Evolutionary conservation across 2,329 filamentous ascomycete genomes (phyloP).

Genomic region (Aspergillus sp.): DNA sequence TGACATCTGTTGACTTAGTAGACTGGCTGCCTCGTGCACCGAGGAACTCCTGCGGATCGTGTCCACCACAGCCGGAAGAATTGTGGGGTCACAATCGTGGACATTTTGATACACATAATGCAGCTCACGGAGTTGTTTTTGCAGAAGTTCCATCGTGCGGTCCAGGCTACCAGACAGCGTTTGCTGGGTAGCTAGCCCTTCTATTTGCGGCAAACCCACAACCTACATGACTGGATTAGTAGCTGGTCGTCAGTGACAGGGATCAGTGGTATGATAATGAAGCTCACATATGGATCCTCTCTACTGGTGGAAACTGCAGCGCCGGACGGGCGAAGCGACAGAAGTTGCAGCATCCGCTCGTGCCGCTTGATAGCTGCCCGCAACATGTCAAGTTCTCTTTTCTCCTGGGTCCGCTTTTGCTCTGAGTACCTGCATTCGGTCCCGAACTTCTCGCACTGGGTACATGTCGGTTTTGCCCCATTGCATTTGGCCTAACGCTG

Average conservation of each 20-base stretch:
- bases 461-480: neutral
- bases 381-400: neutral
- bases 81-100: neutral
- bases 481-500: slow-evolving; percentile 9
- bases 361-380: slow-evolving; percentile 1
- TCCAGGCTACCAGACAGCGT: neutral
- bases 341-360: slow-evolving; percentile 3
- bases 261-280: neutral
- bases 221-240: neutral
- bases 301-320: neutral
- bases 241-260: neutral
- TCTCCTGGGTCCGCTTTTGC: slow-evolving; percentile 2
- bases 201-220: neutral
- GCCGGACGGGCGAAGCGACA: neutral
- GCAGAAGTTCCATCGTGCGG: neutral
- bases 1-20: neutral
- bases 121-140: slow-evolving; percentile 1
- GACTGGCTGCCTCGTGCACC: slow-evolving; percentile 1
- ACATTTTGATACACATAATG: neutral
- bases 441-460: neutral
- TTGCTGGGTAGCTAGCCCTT: neutral
- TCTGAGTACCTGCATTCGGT: slow-evolving; percentile 4
- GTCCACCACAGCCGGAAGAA: neutral
- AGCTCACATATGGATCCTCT: neutral
- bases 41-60: slow-evolving; percentile 4